Evolutionary conservation across 2,329 filamentous ascomycete species (phyloP), one percentile per base, ranked within the genome.

Genomic region (Macrophomina tecta): DNA sequence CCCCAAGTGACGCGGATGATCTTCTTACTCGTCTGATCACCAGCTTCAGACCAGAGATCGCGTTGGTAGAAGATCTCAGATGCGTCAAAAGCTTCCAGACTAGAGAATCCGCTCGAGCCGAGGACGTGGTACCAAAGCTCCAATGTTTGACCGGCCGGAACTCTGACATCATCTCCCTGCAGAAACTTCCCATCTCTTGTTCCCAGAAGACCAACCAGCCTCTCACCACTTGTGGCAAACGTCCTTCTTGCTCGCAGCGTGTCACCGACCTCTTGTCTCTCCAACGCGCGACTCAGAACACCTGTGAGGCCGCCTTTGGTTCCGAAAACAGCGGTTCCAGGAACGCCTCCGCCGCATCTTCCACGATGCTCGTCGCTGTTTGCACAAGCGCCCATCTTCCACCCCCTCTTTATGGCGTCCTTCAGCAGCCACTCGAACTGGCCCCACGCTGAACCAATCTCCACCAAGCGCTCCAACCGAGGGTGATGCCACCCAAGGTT

Each of bases 401-500:
- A 78, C 9, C 76, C 77, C 1, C 76, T 64, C 40, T 68, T 40
- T 1, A 78, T 71, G 5, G 72, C 66, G 18, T 65, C 66, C 4
- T 52, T 36, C n/a, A 79, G 67, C 11, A 78, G 68, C 77, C 76
- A 79, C 65, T 79, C 77, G 67, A 78, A 76, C 42, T 71, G 64
- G 1, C 76, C 76, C 77, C 77, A 79, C 0, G 76, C 74, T 61
- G 76, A 78, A 1, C 76, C 76, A 46, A 79, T 76, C 67, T 79
- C 76, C 2, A 78, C 42, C 0, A 79, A 70, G 0, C 76, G 69
- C 46, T 79, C 77, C n/a, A 79, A 70, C 5, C 70, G 67, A 3
- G 77, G 77, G 58, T 79, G 77, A 63, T 79, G 76, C 77, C 77
- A 78, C 0, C 72, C 73, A 7, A 79, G 66, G 49, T 77, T 79